phyloP scores from a whole-genome alignment of 1,139 yeast genomes.

The Spathaspora jeffriesii region DNA sequence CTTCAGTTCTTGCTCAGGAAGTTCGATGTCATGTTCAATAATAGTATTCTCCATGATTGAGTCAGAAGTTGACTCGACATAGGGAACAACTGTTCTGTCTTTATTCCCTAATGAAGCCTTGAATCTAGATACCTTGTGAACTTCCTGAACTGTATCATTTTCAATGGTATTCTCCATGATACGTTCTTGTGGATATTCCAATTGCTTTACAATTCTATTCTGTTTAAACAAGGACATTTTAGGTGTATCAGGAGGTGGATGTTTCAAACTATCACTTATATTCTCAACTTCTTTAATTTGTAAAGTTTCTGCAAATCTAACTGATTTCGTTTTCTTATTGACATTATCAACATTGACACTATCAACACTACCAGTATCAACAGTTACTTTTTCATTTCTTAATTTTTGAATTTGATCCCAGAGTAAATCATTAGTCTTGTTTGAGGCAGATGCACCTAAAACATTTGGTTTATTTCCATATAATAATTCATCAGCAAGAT shows the following conservation, averaged over 20 bases:
- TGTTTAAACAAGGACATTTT: constrained; percentile 17
- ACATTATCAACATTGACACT: not conserved
- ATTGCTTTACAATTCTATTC: constrained; percentile 7
- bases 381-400: constrained; percentile 13
- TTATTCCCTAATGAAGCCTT: too few relatives aligned
- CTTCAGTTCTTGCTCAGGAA: too few relatives aligned
- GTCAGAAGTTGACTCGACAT: not conserved
- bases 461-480: constrained; percentile 13
- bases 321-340: constrained; percentile 39
- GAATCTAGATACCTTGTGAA: constrained; percentile 21
- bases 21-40: not conserved
- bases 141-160: not conserved
- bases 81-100: too few relatives aligned
- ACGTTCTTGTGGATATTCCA: too few relatives aligned
- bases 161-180: too few relatives aligned
- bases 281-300: constrained; percentile 63
- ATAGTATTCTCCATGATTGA: not conserved
- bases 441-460: constrained; percentile 1
- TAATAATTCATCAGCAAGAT: constrained; percentile 15
- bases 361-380: not conserved
- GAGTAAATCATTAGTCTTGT: constrained; percentile 15
- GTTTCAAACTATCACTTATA: constrained; percentile 45
- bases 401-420: constrained; percentile 32
- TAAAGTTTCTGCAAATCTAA: constrained; percentile 51
- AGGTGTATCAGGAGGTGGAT: constrained; percentile 16